Conservation (phyloP, 768 basidiomycete species). For the Candolleomyces aberdarensis region DNA sequence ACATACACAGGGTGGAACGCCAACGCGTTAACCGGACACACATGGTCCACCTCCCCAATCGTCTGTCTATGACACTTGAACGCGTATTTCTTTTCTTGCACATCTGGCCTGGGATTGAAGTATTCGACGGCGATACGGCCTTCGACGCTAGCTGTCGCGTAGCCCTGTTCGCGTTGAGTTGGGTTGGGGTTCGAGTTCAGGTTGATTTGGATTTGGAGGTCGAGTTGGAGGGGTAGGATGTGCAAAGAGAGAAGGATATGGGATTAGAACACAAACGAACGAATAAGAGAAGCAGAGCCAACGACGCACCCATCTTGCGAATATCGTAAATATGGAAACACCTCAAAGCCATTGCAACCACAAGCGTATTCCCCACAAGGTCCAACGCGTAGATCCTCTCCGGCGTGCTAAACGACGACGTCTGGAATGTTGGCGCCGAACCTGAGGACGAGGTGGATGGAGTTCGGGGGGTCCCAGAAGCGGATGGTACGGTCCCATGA, state of each 20-base stretch:
- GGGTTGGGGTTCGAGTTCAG: no score
- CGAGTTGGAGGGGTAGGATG: constrained; percentile 18
- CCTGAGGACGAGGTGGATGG: constrained; percentile 25
- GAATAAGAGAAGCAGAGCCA: background rate
- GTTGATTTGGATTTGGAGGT: no score
- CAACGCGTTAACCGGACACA: constrained; percentile 94
- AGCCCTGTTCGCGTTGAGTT: constrained; percentile 90
- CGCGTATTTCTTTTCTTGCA: constrained; percentile 86
- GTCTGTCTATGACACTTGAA: constrained; percentile 96
- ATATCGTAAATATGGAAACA: constrained; percentile 89
- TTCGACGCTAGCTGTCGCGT: constrained; percentile 90
- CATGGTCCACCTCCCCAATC: constrained; percentile 88
- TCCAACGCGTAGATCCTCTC: constrained; percentile 88
- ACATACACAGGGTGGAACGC: constrained; percentile 88
- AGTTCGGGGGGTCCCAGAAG: constrained; percentile 77
- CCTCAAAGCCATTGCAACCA: constrained; percentile 91
- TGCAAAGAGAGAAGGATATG: constrained; percentile 32
- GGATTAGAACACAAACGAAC: background rate
- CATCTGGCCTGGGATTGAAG: constrained; percentile 75
- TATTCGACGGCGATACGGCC: constrained; percentile 98
- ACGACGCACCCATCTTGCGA: constrained; percentile 52
- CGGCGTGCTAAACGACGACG: constrained; percentile 63
- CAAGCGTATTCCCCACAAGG: constrained; percentile 71
- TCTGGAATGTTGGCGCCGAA: constrained; percentile 25
- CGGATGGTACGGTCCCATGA: constrained; percentile 92